A percentile compares a stretch with the other conserved stretches of the same genome.
phyloP scores from a whole-genome alignment of 768 basidiomycete species.

The Tylopilus rubrobrunneus region DNA sequence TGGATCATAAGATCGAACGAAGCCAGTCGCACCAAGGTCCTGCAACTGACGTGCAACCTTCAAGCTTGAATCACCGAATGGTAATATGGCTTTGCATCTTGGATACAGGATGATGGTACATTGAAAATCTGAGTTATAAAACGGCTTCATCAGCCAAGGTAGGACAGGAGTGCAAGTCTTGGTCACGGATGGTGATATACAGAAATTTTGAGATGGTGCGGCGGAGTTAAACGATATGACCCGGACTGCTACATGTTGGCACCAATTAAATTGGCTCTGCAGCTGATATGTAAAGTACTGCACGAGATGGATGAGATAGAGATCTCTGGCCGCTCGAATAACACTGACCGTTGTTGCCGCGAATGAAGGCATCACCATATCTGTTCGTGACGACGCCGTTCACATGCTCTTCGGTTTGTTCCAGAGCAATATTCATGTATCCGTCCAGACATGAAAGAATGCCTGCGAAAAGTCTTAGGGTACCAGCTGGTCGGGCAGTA shows the following conservation, averaged over 20 bases:
- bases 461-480: constrained; percentile 44
- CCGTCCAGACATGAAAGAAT: constrained; percentile 93
- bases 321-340: too few relatives aligned
- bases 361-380: constrained; percentile 94
- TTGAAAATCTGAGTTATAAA: neutral
- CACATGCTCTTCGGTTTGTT: constrained; percentile 96
- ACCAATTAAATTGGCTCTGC: constrained; percentile 49
- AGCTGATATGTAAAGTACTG: constrained; percentile 79
- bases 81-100: too few relatives aligned
- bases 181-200: neutral
- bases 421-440: constrained; percentile 98
- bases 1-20: too few relatives aligned
- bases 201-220: neutral
- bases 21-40: too few relatives aligned
- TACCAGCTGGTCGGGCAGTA: neutral
- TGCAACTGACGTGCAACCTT: too few relatives aligned
- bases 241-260: neutral
- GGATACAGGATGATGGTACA: neutral
- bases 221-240: neutral
- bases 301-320: neutral
- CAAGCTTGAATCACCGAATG: too few relatives aligned
- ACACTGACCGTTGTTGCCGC: constrained; percentile 82
- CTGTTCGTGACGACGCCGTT: constrained; percentile 81
- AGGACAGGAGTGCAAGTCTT: neutral
- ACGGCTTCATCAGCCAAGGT: neutral